These are phyloP conservation scores for Huntiella omanensis DNA, from an alignment of 2,329 filamentous ascomycete species.

Conservation along the genomic window DNA sequence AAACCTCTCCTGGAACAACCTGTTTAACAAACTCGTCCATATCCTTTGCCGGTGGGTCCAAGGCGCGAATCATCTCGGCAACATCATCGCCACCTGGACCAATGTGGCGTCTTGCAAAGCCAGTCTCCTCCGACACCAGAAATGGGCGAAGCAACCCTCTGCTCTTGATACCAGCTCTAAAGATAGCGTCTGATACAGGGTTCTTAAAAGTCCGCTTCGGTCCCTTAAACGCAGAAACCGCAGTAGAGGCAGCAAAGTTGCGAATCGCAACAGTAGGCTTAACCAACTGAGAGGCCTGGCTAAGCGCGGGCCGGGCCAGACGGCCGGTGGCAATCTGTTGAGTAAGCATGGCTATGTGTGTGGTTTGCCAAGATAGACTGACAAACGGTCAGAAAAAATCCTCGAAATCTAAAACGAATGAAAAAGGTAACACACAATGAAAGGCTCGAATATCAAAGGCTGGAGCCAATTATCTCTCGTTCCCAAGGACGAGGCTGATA, in stretches of 20 bases:
- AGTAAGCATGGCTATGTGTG: conserved; percentile 6
- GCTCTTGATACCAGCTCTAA: not conserved
- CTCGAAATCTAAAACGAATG: too few relatives aligned
- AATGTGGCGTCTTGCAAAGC: conserved; percentile 68
- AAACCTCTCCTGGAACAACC: conserved; percentile 64
- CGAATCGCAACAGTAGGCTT: not conserved
- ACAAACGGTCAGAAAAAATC: too few relatives aligned
- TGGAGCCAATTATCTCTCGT: too few relatives aligned
- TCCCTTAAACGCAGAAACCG: not conserved
- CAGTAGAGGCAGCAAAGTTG: not conserved
- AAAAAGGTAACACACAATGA: too few relatives aligned
- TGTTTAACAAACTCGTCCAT: conserved; percentile 71
- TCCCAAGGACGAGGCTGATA: too few relatives aligned
- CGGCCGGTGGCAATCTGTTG: conserved; percentile 8
- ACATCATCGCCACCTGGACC: conserved; percentile 55
- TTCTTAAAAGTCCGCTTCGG: too few relatives aligned
- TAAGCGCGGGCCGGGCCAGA: conserved; percentile 6
- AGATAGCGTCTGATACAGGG: too few relatives aligned
- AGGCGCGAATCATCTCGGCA: conserved; percentile 57
- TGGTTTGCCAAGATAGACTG: not conserved
- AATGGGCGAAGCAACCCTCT: conserved; percentile 8
- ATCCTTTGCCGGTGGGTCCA: conserved; percentile 54
- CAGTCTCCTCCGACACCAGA: conserved; percentile 9
- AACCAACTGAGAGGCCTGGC: not conserved
- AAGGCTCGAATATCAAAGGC: too few relatives aligned